Percentiles rank a stretch among this genome's conserved stretches.
phyloP scores from a whole-genome alignment of 768 basidiomycete species.

The Pulveroboletus sp. region DNA sequence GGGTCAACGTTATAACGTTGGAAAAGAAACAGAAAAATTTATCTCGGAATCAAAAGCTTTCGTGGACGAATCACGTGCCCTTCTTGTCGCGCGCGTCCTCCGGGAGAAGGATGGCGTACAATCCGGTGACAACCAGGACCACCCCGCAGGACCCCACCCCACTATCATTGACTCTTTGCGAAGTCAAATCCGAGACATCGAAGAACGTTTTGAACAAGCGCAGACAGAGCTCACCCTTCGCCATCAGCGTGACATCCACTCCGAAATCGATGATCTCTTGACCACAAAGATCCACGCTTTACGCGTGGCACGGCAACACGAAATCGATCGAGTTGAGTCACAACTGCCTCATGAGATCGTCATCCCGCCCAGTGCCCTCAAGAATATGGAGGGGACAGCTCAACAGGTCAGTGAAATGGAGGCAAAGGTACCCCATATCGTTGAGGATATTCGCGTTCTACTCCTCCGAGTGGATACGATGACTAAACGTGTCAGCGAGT shows the following conservation, averaged over 20 bases:
- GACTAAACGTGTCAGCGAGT: constrained; percentile 14
- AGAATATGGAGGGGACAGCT: constrained; percentile 18
- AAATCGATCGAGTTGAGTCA: constrained; percentile 15
- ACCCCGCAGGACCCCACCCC: background rate
- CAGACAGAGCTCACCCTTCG: constrained; percentile 29
- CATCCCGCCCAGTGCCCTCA: constrained; percentile 16
- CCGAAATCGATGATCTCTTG: constrained; percentile 20
- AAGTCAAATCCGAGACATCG: constrained; percentile 20
- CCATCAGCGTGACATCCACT: constrained; percentile 14
- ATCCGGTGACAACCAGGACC: constrained; percentile 1
- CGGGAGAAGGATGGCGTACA: constrained; percentile 10
- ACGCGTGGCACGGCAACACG: constrained; percentile 21
- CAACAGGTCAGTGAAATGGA: constrained; percentile 19
- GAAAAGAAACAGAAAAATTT: constrained; percentile 19
- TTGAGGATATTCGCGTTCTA: constrained; percentile 25
- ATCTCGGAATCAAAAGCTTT: constrained; percentile 25
- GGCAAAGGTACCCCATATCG: constrained; percentile 18
- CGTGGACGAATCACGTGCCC: constrained; percentile 21
- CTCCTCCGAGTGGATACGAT: constrained; percentile 23
- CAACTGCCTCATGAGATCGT: constrained; percentile 17
- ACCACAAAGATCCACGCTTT: constrained; percentile 15
- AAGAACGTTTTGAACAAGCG: constrained; percentile 30
- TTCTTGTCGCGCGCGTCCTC: constrained; percentile 23
- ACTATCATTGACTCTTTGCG: constrained; percentile 10
- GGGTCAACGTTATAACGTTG: constrained; percentile 26